These are phyloP conservation scores for Canavalia gladiata DNA, from an alignment of 306 rosid species.

Conservation along the genomic window DNA sequence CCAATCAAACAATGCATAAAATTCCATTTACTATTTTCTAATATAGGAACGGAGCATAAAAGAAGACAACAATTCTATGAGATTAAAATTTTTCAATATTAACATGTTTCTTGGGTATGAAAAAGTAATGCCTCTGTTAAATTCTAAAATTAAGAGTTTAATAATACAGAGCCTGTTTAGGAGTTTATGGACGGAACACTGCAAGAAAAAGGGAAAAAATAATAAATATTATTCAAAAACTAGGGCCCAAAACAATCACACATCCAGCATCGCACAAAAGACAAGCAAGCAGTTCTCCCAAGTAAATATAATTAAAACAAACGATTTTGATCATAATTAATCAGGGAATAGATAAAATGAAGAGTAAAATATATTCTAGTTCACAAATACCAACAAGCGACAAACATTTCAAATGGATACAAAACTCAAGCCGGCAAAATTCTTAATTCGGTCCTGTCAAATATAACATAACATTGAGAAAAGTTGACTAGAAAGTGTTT, in stretches of 20 bases:
- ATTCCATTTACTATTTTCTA: no score
- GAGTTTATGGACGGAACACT: no score
- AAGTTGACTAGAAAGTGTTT: constrained; percentile 2
- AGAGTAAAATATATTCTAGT: background rate
- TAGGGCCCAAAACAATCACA: background rate
- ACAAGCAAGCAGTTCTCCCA: no score
- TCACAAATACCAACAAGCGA: constrained; percentile 20
- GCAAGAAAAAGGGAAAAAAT: no score
- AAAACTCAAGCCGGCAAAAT: constrained; percentile 28
- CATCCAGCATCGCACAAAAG: background rate
- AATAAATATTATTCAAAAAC: background rate
- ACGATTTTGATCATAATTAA: background rate
- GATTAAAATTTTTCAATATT: no score
- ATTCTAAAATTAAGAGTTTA: no score
- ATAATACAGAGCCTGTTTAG: background rate
- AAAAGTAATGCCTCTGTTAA: no score
- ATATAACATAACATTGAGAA: background rate
- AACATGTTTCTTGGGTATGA: no score
- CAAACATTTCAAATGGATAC: background rate
- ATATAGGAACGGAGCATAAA: no score
- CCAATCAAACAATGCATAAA: no score
- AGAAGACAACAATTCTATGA: no score
- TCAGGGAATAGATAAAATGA: background rate
- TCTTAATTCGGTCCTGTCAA: background rate
- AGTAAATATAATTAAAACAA: background rate